These are phyloP conservation scores for Scleroderma citrinum DNA, from an alignment of 768 basidiomycete species.

Conservation along the genomic window DNA sequence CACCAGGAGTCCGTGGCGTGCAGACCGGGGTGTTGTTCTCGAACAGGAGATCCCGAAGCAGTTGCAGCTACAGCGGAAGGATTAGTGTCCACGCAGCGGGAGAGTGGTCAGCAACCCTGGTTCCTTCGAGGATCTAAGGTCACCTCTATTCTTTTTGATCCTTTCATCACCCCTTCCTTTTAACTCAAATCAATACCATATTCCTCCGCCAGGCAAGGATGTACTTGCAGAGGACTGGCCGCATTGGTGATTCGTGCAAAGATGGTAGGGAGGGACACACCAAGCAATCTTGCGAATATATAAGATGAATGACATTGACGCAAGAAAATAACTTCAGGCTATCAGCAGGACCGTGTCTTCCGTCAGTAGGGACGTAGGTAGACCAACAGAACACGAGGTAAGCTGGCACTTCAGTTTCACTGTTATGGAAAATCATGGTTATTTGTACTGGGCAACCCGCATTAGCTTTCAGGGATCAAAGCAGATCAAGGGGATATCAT, in stretches of 20 bases:
- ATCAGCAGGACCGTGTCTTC: slow-evolving; percentile 19
- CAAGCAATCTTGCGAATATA: slow-evolving; percentile 68
- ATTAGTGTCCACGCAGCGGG: slow-evolving; percentile 56
- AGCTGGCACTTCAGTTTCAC: slow-evolving; percentile 6
- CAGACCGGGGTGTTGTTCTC: slow-evolving; percentile 74
- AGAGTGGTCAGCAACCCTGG: slow-evolving; percentile 49
- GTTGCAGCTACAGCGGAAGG: slow-evolving; percentile 16
- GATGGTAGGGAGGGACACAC: slow-evolving; percentile 61
- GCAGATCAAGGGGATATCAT: no score
- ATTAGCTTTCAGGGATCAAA: slow-evolving; percentile 40
- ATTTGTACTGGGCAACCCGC: slow-evolving; percentile 3
- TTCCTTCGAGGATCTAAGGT: slow-evolving; percentile 57
- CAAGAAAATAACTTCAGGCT: slow-evolving; percentile 40
- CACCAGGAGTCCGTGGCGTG: slow-evolving; percentile 64
- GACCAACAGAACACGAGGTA: slow-evolving; percentile 24
- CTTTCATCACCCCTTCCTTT: slow-evolving; percentile 41
- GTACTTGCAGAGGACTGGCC: slow-evolving; percentile 42
- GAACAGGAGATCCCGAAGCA: slow-evolving; percentile 32
- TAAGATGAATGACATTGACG: slow-evolving; percentile 53
- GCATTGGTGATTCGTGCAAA: slow-evolving; percentile 56
- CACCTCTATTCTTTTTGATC: slow-evolving; percentile 39
- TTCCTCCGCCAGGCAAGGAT: slow-evolving; percentile 32
- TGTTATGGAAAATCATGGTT: background rate
- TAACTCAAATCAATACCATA: slow-evolving; percentile 50
- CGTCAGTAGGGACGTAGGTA: slow-evolving; percentile 13